Conservation (phyloP, 2,329 filamentous ascomycete genomes). For the Microdochium bolleyi region DNA sequence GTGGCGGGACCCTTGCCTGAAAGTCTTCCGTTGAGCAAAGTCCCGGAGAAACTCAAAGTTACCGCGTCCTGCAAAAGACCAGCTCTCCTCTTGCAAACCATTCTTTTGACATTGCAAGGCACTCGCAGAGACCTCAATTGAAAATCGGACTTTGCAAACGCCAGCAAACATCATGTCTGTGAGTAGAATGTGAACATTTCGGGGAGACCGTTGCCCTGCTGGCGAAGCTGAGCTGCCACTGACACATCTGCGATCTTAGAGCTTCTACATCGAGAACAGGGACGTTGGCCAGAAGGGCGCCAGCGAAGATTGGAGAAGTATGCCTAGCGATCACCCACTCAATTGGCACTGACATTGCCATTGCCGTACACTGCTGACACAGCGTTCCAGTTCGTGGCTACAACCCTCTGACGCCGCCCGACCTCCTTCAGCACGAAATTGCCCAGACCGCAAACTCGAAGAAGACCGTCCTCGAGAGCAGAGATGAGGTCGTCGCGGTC, state of each 20-base stretch:
- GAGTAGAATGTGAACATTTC: no score
- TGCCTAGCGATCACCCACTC: conserved; percentile 23
- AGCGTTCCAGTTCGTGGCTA: conserved; percentile 64
- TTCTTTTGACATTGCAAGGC: no score
- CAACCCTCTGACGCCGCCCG: conserved; percentile 87
- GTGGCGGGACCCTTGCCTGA: no score
- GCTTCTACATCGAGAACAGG: conserved; percentile 71
- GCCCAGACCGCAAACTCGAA: conserved; percentile 48
- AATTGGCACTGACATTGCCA: conserved; percentile 12
- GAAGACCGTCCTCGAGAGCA: conserved; percentile 51
- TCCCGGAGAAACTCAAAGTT: no score
- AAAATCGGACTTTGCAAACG: no score
- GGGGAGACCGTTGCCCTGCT: no score
- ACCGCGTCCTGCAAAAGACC: no score
- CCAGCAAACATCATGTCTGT: no score
- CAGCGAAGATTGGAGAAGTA: conserved; percentile 80
- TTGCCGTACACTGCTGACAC: background rate
- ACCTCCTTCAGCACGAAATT: conserved; percentile 93
- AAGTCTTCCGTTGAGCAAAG: no score
- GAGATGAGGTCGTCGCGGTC: conserved; percentile 58
- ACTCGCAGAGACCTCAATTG: no score
- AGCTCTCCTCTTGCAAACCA: no score
- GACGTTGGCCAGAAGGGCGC: conserved; percentile 67
- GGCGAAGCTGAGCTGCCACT: conserved; percentile 7
- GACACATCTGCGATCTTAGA: conserved; percentile 22